Base-by-base conservation (phyloP, 495 filamentous ascomycete species). In the Podospora didyma region DNA sequence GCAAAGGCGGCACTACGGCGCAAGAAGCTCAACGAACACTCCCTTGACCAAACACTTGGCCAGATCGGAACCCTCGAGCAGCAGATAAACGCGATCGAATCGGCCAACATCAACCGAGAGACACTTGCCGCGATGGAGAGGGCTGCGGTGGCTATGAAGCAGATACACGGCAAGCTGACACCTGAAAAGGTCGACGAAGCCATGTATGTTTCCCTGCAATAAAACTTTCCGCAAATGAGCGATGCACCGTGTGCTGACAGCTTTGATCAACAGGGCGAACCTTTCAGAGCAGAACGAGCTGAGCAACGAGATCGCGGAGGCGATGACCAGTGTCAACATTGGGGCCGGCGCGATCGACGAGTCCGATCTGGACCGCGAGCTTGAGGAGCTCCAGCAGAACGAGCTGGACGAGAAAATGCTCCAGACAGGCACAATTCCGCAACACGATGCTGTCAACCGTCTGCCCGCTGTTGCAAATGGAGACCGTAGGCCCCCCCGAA, bases 81-180 rank as follows among this genome's bases (percentile, higher is more conserved):
- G 64, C 92, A 99, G 69, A 93, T 99, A 65, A 94, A 93, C 68
- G 87, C 88, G 56, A 97, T 99, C 72, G 94, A 99, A 70, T 88
- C 92, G 20, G 95, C 94, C 49, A 99, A 97, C 71, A 96, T 99
- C 75, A 99, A 99, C 79, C 82, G 92, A 68, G 92, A 97, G 76
- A 99, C 94, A 4, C 79, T 99, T 47, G 80, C 85, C 49, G 95
- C 92, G 2, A 97, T 99, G 93, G 85, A 96, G 80, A 82, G 84
- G 64, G 92, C 94, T 2, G 83, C 88, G 52, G 72, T 83, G 19
- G 94, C 94, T 21, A 97, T 98, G 94, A 84, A 89, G 73, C 72
- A 85, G 56, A 98, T 98, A 62, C 95, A 98, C 69, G 86, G 85
- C 62, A 87, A 87, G 57, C 84, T 97, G 71, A 95, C 86, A 24